Evolutionary conservation across 257 asterid genomes (phyloP).

Genomic region (Coffea eugenioides): DNA sequence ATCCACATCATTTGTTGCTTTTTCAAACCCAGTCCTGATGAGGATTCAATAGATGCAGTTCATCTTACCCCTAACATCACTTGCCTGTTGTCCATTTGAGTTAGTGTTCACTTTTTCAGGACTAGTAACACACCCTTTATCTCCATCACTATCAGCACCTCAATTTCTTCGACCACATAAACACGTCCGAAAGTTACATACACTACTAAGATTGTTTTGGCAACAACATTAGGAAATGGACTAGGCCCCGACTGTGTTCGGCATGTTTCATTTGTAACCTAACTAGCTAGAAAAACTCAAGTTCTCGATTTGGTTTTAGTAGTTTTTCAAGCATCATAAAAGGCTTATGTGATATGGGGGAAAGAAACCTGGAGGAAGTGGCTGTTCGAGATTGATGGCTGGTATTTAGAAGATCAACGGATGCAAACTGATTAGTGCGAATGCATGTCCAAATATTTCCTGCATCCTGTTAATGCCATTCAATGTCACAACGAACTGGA

Average conservation of each 20-base stretch:
- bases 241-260: not conserved
- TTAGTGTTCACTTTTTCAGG: slow-evolving; percentile 12
- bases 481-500: no score
- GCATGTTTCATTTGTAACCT: not conserved
- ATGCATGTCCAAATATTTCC: no score
- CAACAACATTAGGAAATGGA: not conserved
- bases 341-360: not conserved
- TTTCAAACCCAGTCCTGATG: slow-evolving; percentile 13
- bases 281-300: not conserved
- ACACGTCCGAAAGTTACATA: not conserved
- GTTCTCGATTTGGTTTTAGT: not conserved
- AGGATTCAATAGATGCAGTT: slow-evolving; percentile 23
- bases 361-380: not conserved
- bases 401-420: no score
- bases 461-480: no score
- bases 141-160: slow-evolving; percentile 8
- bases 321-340: not conserved
- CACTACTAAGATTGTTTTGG: not conserved
- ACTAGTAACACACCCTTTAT: not conserved
- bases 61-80: slow-evolving; percentile 25
- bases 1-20: slow-evolving; percentile 40
- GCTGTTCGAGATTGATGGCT: no score
- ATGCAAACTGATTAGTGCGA: no score
- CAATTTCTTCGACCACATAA: not conserved
- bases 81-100: slow-evolving; percentile 8